Evolutionary conservation across 352 stramenopile genomes (phyloP).

Genomic region (Phytophthora fragariaefolia): DNA sequence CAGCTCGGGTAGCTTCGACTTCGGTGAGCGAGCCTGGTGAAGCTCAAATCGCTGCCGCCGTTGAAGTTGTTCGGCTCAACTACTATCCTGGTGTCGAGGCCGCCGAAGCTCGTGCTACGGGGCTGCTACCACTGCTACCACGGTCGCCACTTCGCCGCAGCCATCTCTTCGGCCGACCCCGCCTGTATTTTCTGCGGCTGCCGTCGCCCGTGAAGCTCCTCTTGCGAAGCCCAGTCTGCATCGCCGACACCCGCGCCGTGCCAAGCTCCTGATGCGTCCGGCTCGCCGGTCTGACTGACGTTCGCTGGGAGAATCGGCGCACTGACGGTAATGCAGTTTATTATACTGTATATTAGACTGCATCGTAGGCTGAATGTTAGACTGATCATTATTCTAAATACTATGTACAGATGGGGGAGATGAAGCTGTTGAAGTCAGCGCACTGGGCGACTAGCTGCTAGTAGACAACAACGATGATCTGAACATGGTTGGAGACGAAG

Average conservation of each 20-base stretch:
- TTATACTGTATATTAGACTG: slow-evolving; percentile 14
- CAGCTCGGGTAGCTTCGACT: not conserved
- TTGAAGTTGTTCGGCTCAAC: not conserved
- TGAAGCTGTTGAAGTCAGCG: not conserved
- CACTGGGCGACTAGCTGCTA: not conserved
- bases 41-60: slow-evolving; percentile 9
- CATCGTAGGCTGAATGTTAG: not conserved
- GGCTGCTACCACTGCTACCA: not conserved
- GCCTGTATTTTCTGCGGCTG: not conserved
- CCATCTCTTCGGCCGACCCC: not conserved
- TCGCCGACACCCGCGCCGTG: not conserved
- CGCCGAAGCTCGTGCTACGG: not conserved
- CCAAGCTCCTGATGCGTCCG: not conserved
- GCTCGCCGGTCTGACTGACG: not conserved
- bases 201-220: not conserved
- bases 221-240: not conserved
- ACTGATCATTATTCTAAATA: slow-evolving; percentile 10
- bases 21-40: not conserved
- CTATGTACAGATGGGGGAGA: not conserved
- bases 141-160: not conserved
- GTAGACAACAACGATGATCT: slow-evolving; percentile 10
- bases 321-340: too few species aligned
- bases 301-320: not conserved
- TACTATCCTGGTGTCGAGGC: not conserved
- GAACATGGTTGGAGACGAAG: not conserved